Evolutionary conservation across 1,284 basidiomycete species (phyloP), one percentile per base, ranked within the genome.

Genomic region (Marasmius sp.): DNA sequence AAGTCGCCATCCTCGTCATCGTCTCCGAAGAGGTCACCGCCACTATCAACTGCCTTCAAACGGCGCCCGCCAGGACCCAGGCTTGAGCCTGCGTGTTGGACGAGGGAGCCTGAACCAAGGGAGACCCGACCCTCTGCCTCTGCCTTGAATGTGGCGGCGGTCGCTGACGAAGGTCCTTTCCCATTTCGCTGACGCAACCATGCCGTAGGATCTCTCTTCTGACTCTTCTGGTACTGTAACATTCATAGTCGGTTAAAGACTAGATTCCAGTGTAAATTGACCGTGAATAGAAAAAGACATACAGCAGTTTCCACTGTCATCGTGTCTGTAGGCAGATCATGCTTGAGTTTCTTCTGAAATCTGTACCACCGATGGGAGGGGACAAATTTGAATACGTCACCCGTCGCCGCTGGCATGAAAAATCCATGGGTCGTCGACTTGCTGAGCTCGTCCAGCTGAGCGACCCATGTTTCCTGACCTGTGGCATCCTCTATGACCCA

Each of bases 291-390:
- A 51, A 56, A 62, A 51, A 66, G 59, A 69, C 69, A 67, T 72
- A 79, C 74, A 69, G 74, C 67, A 72, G 81, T 70, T 75, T 93
- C 92, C 71, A 93, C 78, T 52, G 84, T 81, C 70, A 91, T 88
- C 14, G 91, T 91, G 71, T 93, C 91, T 64, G 83, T 84, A 49
- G 90, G 86, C 38, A 92, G 80, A 67, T 85, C 80, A 69, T 92
- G 86, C 64, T 87, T 88, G 50, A 90, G 83, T 68, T 87, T 88
- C 79, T 92, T 93, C 76, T 91, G 90, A 71, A 95, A 94, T 74
- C 93, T 93, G 79, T 95, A 95, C 89, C 91, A 95, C 53, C 93
- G 83, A 72, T 93, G 86, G 4, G 91, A 87, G 18, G 93, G 89
- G 8, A 95, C 88, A 74, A 95, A 94, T 71, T 91, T 88, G 81